Conservation (phyloP, 805 yeast species). For the Peterozyma toletana region DNA sequence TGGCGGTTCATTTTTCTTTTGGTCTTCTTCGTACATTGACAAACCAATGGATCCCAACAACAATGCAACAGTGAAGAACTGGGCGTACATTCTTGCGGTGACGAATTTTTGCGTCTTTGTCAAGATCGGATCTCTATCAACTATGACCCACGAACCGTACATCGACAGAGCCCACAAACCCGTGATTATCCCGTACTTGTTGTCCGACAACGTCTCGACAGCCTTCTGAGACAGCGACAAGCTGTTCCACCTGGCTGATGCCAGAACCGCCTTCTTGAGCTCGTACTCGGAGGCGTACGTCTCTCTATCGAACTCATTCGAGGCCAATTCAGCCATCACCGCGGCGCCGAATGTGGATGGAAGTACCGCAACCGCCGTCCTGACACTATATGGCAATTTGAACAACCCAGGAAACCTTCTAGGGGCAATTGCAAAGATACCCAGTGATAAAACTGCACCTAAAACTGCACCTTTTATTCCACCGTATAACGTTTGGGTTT, state of each 20-base stretch:
- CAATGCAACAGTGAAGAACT: conserved; percentile 67
- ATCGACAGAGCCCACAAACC: conserved; percentile 76
- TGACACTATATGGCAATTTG: conserved; percentile 45
- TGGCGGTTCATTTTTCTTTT: conserved; percentile 28
- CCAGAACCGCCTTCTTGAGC: conserved; percentile 34
- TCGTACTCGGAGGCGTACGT: conserved; percentile 45
- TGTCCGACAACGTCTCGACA: conserved; percentile 38
- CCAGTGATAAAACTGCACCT: conserved; percentile 53
- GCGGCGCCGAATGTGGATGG: conserved; percentile 62
- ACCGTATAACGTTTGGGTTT: conserved; percentile 49
- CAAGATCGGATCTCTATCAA: conserved; percentile 69
- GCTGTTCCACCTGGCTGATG: conserved; percentile 42
- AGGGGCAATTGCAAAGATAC: conserved; percentile 44
- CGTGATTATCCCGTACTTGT: conserved; percentile 62
- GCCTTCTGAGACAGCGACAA: conserved; percentile 42
- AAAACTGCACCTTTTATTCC: conserved; percentile 51
- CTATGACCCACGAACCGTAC: conserved; percentile 71
- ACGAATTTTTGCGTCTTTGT: conserved; percentile 74
- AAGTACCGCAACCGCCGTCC: conserved; percentile 58
- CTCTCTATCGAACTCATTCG: conserved; percentile 55
- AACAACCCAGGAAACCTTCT: conserved; percentile 34
- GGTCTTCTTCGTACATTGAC: conserved; percentile 56
- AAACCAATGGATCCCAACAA: conserved; percentile 63
- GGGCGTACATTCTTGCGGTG: conserved; percentile 89
- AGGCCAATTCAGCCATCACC: conserved; percentile 65